Base-by-base conservation (phyloP, 2,329 filamentous ascomycete species). In the Bipolaris gigantea region DNA sequence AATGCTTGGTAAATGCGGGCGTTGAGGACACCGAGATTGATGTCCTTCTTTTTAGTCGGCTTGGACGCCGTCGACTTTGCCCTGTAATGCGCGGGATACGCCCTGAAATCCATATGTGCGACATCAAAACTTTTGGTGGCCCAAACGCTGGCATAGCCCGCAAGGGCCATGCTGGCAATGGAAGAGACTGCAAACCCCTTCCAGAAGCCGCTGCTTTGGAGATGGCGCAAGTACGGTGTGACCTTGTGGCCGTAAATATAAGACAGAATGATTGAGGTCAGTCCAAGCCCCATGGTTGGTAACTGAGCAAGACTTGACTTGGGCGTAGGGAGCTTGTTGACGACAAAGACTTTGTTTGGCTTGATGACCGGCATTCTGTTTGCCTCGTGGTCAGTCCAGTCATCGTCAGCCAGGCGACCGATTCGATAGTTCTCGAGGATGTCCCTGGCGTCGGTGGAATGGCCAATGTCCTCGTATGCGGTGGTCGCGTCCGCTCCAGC, bases 1-100 rank as follows among this genome's bases (percentile, higher is more conserved):
- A 85, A 75, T 4, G 69, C 66, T 44, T 80, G 76, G 61, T 79
- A 85, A 23, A 72, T 70, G 19, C 77, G 72, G 0, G 82, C 75
- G 36, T 82, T 76, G 8, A 85, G 74, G 64, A 81, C 80, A 9
- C 81, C 82, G 16, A 59, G 55, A n/a, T 61, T 59, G 45, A 59
- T 59, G 4, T 57, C 48, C 34, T 61, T 61, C 15, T 61, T 59
- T 23, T 46, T 56, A 4, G 56, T 45, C 0, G 48, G 40, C 16
- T 38, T 59, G 0, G 50, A 47, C 0, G 58, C 52, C 8, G 42
- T 48, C 1, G 56, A 55, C 8, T 61, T 61, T 6, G 59, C 53
- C 35, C 45, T 61, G 44, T 55, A 32, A 35, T 61, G 56, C 7
- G 56, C 56, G 18, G 59, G 59, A 15, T 61, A 61, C 2, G 56